Base-by-base conservation (phyloP, 768 basidiomycete species). In the Botryobasidium botryosum region DNA sequence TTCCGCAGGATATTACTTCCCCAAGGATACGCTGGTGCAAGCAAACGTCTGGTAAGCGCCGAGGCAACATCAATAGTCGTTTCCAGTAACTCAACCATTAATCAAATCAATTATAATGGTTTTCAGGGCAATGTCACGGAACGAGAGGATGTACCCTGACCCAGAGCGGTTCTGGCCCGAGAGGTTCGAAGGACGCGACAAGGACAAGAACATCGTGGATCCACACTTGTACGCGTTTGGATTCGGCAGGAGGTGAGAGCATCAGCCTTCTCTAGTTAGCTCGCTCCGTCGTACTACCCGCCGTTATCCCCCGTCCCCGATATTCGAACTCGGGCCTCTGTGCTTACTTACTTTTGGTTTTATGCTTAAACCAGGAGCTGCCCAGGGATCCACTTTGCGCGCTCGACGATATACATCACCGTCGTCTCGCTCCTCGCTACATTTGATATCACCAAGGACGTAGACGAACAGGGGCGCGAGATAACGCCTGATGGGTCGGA, bases 351-450 rank as follows among this genome's bases (percentile, higher is more conserved):
- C 15, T 13, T 26, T 27, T 13, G 23, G 8, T 25, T 12, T 13
- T 10, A 8, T 24, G 8, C 10, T 26, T 31, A 8, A 25, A 37
- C 28, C 44, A 53, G 53, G 0, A 28, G 52, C 8, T n/a, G n/a
- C 23, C 20, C 37, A 61, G 61, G 62, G 23, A 40, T 36, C 8
- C 55, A 54, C 37, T 52, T 65, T n/a, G 61, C 53, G 0, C 56
- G 62, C 35, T 46, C 54, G 1, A 40, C 51, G 5, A 40, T 65
- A 6, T 65, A 54, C 50, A 38, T 58, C 38, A 53, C 51, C 5
- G 40, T 58, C 31, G 54, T 53, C 8, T 43, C 47, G 21, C 43
- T 53, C 1, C 43, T 59, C 0, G 50, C 54, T 5, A 52, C 47
- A 18, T 51, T 51, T 27, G 49, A 51, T 35, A 48, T 59, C 31